Base-by-base conservation (phyloP, 352 stramenopile species). In the Phytopythium aichiense region DNA sequence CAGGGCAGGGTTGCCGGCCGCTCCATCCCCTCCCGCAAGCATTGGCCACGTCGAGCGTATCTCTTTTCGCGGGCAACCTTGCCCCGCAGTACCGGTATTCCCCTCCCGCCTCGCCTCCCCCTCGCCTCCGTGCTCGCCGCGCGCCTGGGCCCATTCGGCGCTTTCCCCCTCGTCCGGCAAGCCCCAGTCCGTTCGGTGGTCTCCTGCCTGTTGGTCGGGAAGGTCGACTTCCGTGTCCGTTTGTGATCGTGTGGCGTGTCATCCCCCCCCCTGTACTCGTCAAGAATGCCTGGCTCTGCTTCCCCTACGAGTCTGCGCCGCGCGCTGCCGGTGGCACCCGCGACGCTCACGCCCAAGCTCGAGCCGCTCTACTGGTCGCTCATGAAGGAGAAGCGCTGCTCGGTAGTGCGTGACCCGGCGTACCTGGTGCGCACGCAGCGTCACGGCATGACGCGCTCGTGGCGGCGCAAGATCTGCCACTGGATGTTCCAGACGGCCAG, bases 401-500 rank as follows among this genome's bases (percentile, higher is more conserved):
- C 60, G 30, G 64, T 31, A 4, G 1, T 54, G 38, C 72, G 74
- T 35, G 67, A 87, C 57, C 64, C 67, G 13, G 59, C 65, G 49
- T 91, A 89, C 64, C 60, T 90, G 8, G 48, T 57, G 1, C 54
- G 58, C 4, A 72, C 82, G 22, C 84, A 91, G 64, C 63, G 56
- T 15, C 66, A 90, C 58, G 80, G 81, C 51, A 89, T 93, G 78
- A 82, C 80, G 50, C 38, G 69, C 42, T 64, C 68, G 7, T 93
- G 84, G 80, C 84, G 84, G 9, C 63, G 77, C 23, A 86, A 86
- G 54, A 87, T 93, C 50, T 89, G 78, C 53, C 81, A 74, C 37
- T 93, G 84, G 84, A 93, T 93, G 84, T 85, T 91, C 51, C 55
- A 89, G 74, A 91, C 81, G 0, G 76, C 79, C 25, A 76, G 83